Conservation (phyloP, 345 rosid species). For the Hibiscus mutabilis region DNA sequence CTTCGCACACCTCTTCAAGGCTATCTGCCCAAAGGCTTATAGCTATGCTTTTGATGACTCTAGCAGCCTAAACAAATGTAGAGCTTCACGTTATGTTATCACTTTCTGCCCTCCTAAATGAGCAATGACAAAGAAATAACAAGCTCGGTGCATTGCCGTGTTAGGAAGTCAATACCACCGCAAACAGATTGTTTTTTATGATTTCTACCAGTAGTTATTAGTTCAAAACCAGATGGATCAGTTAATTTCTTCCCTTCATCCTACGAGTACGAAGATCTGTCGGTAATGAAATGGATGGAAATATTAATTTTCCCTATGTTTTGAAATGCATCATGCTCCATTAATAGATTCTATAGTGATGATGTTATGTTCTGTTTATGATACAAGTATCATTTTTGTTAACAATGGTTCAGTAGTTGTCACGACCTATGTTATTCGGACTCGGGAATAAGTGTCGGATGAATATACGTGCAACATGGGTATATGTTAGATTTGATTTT, state of each 20-base stretch:
- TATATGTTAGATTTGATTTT: too few relatives aligned
- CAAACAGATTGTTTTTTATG: not conserved
- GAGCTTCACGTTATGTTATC: slow-evolving; percentile 82
- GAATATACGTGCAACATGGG: too few relatives aligned
- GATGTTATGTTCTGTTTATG: too few relatives aligned
- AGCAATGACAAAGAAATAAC: not conserved
- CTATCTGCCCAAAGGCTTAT: slow-evolving; percentile 83
- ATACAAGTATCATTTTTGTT: too few relatives aligned
- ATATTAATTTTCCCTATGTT: not conserved
- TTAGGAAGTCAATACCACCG: not conserved
- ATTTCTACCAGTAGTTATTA: not conserved
- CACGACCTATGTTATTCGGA: too few relatives aligned
- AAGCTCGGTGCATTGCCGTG: too few relatives aligned
- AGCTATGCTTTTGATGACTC: slow-evolving; percentile 95
- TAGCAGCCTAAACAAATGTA: slow-evolving; percentile 75
- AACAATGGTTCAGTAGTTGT: too few relatives aligned
- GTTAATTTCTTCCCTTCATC: too few relatives aligned
- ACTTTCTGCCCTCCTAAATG: slow-evolving; percentile 87
- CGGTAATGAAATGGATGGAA: not conserved
- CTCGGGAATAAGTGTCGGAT: too few relatives aligned
- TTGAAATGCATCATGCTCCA: not conserved
- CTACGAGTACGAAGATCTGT: not conserved
- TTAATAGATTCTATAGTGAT: too few relatives aligned
- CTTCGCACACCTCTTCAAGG: slow-evolving; percentile 77
- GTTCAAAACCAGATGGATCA: too few relatives aligned